Percentiles rank a stretch among this genome's conserved stretches.
phyloP scores from a whole-genome alignment of 2,329 filamentous ascomycete species.

The Aspergillus sp. region DNA sequence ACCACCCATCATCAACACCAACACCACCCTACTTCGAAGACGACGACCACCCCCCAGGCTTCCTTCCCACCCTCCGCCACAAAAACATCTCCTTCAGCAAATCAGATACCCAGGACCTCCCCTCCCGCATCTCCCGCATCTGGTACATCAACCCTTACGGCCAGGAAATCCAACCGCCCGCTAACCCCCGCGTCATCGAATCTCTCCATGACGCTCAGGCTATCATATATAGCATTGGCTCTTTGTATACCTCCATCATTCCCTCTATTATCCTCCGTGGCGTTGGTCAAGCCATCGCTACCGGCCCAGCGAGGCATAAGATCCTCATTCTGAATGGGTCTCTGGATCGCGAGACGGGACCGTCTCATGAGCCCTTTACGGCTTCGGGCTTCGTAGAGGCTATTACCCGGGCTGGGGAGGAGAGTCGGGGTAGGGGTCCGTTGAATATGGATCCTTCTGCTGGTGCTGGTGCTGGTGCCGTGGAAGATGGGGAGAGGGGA shows the following conservation, averaged over 20 bases:
- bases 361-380: constrained; percentile 63
- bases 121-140: constrained; percentile 74
- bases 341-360: constrained; percentile 83
- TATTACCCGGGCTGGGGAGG: constrained; percentile 71
- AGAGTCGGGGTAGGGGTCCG: constrained; percentile 58
- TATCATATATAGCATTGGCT: constrained; percentile 91
- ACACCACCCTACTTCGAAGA: constrained; percentile 45
- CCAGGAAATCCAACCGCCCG: constrained; percentile 85
- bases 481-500: neutral
- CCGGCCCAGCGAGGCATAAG: constrained; percentile 61
- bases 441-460: constrained; percentile 2
- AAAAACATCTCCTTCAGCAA: constrained; percentile 85
- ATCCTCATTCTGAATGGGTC: constrained; percentile 83
- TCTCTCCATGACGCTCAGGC: constrained; percentile 66
- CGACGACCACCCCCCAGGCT: constrained; percentile 57
- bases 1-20: constrained; percentile 18
- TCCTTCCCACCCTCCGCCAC: constrained; percentile 74
- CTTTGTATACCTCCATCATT: constrained; percentile 84
- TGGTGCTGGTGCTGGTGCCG: neutral
- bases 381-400: constrained; percentile 81
- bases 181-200: constrained; percentile 77
- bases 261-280: constrained; percentile 78
- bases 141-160: constrained; percentile 99
- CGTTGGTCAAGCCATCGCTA: constrained; percentile 66
- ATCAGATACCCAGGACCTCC: constrained; percentile 73